A percentile compares a stretch with the other conserved stretches of the same genome.
These are phyloP conservation scores for Fragaria vesca DNA, from an alignment of 306 rosid genomes.

Conservation along the genomic window DNA sequence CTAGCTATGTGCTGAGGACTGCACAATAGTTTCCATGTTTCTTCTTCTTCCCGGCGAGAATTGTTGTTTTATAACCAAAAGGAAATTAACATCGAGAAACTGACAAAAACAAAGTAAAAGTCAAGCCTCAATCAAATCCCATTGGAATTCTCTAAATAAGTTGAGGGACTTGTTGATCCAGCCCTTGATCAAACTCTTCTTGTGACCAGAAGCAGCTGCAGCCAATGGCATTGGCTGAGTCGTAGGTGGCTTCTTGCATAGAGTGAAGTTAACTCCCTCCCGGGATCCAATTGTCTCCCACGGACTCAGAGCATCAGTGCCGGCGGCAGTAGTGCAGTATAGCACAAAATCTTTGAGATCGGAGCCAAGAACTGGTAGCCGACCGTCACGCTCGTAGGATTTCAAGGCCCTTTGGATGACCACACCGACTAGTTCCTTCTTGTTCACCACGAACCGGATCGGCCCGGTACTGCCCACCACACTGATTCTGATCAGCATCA, in stretches of 20 bases:
- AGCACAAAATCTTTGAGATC: constrained; percentile 30
- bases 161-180: background rate
- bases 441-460: constrained; percentile 36
- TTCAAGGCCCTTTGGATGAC: constrained; percentile 35
- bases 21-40: no score
- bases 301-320: constrained; percentile 44
- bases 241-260: constrained; percentile 43
- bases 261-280: constrained; percentile 48
- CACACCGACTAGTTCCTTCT: constrained; percentile 23
- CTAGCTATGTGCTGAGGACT: no score
- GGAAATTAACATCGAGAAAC: no score
- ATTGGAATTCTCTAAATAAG: no score
- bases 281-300: constrained; percentile 50
- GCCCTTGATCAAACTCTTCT: background rate
- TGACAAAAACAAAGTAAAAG: no score
- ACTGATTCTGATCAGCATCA: constrained; percentile 3
- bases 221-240: background rate
- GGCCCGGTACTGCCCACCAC: constrained; percentile 39
- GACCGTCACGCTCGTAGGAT: constrained; percentile 33
- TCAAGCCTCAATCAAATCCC: no score
- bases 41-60: no score
- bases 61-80: no score
- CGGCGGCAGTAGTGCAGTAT: constrained; percentile 18
- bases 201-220: background rate
- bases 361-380: constrained; percentile 37